A percentile compares a stretch with the other conserved stretches of the same genome.
Conservation (phyloP, 1,284 basidiomycete species). For the Fomitopsis schrenkii region DNA sequence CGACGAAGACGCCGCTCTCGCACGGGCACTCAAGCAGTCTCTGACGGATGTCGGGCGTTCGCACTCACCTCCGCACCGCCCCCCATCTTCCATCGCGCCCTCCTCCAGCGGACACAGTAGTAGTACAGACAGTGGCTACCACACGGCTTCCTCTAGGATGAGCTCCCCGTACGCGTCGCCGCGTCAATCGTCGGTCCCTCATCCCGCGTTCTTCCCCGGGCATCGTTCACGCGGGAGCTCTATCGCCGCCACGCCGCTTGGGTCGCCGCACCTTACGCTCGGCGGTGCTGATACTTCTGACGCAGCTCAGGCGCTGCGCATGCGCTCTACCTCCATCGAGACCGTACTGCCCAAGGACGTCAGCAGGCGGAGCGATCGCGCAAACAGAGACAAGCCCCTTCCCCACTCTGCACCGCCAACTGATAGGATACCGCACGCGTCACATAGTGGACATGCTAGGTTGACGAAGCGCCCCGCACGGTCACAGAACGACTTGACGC, state of each 20-base stretch:
- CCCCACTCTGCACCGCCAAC: background rate
- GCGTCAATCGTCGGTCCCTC: background rate
- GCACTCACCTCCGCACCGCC: background rate
- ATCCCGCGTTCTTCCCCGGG: background rate
- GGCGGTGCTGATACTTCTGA: background rate
- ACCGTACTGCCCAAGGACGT: background rate
- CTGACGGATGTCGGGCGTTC: slow-evolving; percentile 20
- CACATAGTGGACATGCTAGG: background rate
- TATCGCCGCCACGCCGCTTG: background rate
- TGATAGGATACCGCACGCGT: background rate
- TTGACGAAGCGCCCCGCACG: background rate
- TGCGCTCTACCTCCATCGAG: background rate
- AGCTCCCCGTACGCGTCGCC: background rate
- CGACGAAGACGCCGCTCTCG: slow-evolving; percentile 62
- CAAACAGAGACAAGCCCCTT: background rate
- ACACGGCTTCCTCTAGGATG: background rate
- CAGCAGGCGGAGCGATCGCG: background rate
- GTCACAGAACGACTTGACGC: background rate
- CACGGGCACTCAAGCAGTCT: slow-evolving; percentile 61
- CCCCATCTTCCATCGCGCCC: slow-evolving; percentile 4
- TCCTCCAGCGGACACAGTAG: slow-evolving; percentile 8
- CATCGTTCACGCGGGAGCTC: background rate
- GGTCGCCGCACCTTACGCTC: background rate
- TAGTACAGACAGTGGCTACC: background rate
- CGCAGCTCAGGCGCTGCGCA: background rate